phyloP scores from a whole-genome alignment of 495 filamentous ascomycete species.

The Massariosphaeria phaeospora region DNA sequence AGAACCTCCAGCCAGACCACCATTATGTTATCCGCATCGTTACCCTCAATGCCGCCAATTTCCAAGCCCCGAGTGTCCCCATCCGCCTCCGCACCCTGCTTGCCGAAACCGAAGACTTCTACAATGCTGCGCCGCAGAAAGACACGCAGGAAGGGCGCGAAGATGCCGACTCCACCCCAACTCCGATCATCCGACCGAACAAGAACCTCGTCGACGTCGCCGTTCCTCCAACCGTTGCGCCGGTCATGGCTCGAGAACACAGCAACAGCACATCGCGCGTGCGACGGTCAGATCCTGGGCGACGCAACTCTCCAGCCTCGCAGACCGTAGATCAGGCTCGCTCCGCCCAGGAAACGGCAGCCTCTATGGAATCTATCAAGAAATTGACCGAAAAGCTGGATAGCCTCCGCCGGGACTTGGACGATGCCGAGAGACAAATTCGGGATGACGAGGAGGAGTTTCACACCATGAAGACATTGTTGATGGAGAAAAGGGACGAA shows the following conservation, averaged over 20 bases:
- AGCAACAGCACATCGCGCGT: constrained; percentile 52
- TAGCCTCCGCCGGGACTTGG: constrained; percentile 35
- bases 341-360: constrained; percentile 40
- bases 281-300: constrained; percentile 62
- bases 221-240: constrained; percentile 47
- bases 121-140: constrained; percentile 20
- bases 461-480: constrained; percentile 53
- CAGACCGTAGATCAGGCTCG: constrained; percentile 50
- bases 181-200: constrained; percentile 40
- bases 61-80: constrained; percentile 79
- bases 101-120: constrained; percentile 32
- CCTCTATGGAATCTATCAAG: constrained; percentile 54
- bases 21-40: constrained; percentile 92
- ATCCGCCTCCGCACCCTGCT: constrained; percentile 65
- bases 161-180: constrained; percentile 42
- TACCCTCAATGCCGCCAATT: constrained; percentile 80
- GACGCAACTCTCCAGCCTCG: constrained; percentile 71
- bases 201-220: constrained; percentile 54
- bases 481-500: constrained; percentile 63
- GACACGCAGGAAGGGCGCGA: constrained; percentile 36
- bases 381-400: constrained; percentile 49
- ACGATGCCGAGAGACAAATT: constrained; percentile 47
- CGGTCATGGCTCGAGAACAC: constrained; percentile 59
- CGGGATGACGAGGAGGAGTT: constrained; percentile 69
- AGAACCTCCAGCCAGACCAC: constrained; percentile 73